Evolutionary conservation across 495 filamentous ascomycete species (phyloP).

Genomic region (Aspergillus nanangensis): DNA sequence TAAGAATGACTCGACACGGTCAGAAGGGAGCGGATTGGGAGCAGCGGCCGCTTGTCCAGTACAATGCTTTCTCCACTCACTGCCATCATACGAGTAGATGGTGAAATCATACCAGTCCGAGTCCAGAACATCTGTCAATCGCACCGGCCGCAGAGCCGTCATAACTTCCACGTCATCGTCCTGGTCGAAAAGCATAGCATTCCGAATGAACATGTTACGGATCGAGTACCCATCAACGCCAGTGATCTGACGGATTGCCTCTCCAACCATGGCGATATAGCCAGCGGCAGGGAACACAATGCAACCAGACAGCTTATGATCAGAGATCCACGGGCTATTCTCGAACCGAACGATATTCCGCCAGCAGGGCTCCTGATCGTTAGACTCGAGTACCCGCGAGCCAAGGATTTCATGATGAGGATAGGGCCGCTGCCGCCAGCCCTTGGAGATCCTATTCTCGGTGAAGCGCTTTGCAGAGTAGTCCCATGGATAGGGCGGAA

Average conservation of each 20-base stretch:
- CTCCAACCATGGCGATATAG: slow-evolving; percentile 43
- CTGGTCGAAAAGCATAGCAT: slow-evolving; percentile 22
- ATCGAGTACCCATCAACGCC: slow-evolving; percentile 12
- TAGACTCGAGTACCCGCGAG: slow-evolving; percentile 29
- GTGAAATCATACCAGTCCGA: slow-evolving; percentile 40
- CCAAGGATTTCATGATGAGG: slow-evolving; percentile 46
- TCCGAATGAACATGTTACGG: slow-evolving; percentile 13
- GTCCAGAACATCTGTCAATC: slow-evolving; percentile 25
- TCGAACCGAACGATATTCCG: slow-evolving; percentile 40
- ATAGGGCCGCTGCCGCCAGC: slow-evolving; percentile 43
- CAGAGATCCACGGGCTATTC: slow-evolving; percentile 43
- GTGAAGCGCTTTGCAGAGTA: slow-evolving; percentile 37
- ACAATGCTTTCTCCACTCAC: slow-evolving; percentile 36
- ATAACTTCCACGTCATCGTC: slow-evolving; percentile 16
- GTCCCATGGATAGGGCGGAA: slow-evolving; percentile 51
- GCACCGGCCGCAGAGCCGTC: slow-evolving; percentile 22
- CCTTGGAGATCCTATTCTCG: slow-evolving; percentile 39
- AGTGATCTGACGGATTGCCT: slow-evolving; percentile 41
- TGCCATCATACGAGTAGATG: slow-evolving; percentile 27
- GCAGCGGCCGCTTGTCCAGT: slow-evolving; percentile 21
- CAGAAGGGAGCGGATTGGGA: no score
- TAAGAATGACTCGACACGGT: slow-evolving; percentile 4
- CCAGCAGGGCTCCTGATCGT: slow-evolving; percentile 44
- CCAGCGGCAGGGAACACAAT: slow-evolving; percentile 47
- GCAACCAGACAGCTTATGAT: slow-evolving; percentile 33